Percentiles rank a stretch among this genome's conserved stretches.
Evolutionary conservation across 768 basidiomycete genomes (phyloP).

Genomic region (Neoboletus subvelutipes): DNA sequence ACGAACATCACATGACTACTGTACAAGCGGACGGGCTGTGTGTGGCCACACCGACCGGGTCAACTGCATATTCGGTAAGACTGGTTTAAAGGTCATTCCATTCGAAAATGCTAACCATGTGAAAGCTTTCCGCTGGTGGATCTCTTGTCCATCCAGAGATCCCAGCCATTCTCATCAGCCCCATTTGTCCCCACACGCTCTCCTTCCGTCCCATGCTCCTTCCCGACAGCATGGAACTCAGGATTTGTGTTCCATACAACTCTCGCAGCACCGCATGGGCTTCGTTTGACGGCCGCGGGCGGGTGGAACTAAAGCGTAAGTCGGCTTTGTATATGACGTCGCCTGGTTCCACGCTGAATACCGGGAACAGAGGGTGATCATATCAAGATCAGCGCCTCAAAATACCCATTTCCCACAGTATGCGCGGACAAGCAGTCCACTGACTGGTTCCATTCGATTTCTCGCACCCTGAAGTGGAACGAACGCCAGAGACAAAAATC

Average conservation of each 20-base stretch:
- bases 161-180: slow-evolving; percentile 92
- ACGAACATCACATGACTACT: slow-evolving; percentile 99
- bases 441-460: slow-evolving; percentile 98
- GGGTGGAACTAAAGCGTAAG: slow-evolving; percentile 94
- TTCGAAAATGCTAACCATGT: slow-evolving; percentile 9
- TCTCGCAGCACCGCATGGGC: slow-evolving; percentile 98
- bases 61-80: slow-evolving; percentile 94
- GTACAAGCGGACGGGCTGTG: slow-evolving; percentile 97
- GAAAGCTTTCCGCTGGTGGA: slow-evolving; percentile 88
- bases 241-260: slow-evolving; percentile 99
- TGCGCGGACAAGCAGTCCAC: slow-evolving; percentile 97
- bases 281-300: slow-evolving; percentile 95
- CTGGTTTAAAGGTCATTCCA: neutral
- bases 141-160: slow-evolving; percentile 98
- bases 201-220: slow-evolving; percentile 99
- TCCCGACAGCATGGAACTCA: slow-evolving; percentile 97
- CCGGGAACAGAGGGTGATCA: slow-evolving; percentile 87
- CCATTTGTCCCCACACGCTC: slow-evolving; percentile 97
- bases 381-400: slow-evolving; percentile 96
- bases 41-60: slow-evolving; percentile 94
- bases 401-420: slow-evolving; percentile 97
- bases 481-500: slow-evolving; percentile 98
- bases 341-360: slow-evolving; percentile 8
- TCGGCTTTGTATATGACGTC: slow-evolving; percentile 9
- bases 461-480: slow-evolving; percentile 97